Percentiles rank a stretch among this genome's conserved stretches.
These are phyloP conservation scores for Pezizomycotina sp. DNA, from an alignment of 2,329 filamentous ascomycete species.

Conservation along the genomic window DNA sequence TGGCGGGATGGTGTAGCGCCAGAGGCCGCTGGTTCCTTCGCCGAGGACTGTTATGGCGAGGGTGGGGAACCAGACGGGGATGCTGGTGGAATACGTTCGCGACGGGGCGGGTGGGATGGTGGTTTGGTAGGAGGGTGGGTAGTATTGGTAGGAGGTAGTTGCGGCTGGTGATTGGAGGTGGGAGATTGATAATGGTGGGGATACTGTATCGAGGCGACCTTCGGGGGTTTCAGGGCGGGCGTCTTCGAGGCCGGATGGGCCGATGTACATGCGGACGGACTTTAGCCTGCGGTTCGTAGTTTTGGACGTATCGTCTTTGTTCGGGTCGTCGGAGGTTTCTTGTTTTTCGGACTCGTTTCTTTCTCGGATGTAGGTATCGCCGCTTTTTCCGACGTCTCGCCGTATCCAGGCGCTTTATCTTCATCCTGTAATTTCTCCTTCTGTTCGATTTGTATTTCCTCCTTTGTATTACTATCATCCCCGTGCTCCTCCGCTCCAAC, in stretches of 20 bases:
- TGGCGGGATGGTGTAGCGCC: constrained; percentile 44
- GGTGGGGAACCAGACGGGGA: constrained; percentile 40
- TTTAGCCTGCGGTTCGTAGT: background rate
- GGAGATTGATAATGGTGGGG: background rate
- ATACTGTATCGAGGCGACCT: constrained; percentile 26
- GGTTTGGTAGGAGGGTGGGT: constrained; percentile 20
- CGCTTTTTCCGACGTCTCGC: constrained; percentile 1
- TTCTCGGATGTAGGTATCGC: background rate
- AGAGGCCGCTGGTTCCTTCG: constrained; percentile 40
- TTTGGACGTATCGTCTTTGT: background rate
- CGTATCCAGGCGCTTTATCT: constrained; percentile 22
- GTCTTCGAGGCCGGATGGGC: constrained; percentile 11
- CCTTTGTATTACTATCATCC: too few relatives aligned
- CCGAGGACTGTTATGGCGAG: constrained; percentile 40
- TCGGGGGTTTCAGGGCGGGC: constrained; percentile 15
- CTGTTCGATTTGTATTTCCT: constrained; percentile 27
- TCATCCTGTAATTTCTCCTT: constrained; percentile 24
- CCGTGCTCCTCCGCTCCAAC: constrained; percentile 7
- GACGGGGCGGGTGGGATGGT: constrained; percentile 22
- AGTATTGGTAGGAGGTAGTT: constrained; percentile 20
- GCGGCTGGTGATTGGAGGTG: too few relatives aligned
- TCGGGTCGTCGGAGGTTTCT: constrained; percentile 9
- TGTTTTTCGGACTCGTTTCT: constrained; percentile 5
- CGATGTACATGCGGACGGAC: constrained; percentile 11
- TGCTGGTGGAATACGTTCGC: constrained; percentile 22